phyloP scores from a whole-genome alignment of 768 basidiomycete genomes.

The Lactifluus piperatus region DNA sequence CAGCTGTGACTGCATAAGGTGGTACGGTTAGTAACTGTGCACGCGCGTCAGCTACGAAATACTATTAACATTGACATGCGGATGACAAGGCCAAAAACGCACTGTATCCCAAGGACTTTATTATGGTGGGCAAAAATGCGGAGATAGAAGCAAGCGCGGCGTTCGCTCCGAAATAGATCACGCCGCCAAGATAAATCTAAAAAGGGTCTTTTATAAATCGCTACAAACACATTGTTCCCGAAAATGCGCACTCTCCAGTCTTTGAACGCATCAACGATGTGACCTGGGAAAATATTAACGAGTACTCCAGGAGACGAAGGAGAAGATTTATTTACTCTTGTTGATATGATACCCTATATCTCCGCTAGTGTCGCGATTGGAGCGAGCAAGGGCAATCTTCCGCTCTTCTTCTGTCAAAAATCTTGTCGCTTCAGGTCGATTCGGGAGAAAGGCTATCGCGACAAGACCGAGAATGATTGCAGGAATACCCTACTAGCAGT shows the following conservation, averaged over 20 bases:
- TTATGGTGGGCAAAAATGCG: slow-evolving; percentile 78
- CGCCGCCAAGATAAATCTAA: slow-evolving; percentile 56
- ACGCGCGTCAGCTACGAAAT: slow-evolving; percentile 43
- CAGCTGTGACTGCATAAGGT: slow-evolving; percentile 65
- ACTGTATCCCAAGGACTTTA: slow-evolving; percentile 67
- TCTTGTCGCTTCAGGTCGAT: slow-evolving; percentile 61
- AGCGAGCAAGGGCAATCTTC: slow-evolving; percentile 54
- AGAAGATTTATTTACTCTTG: slow-evolving; percentile 38
- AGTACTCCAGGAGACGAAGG: background rate
- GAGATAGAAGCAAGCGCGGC: slow-evolving; percentile 70
- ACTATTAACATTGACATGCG: slow-evolving; percentile 6
- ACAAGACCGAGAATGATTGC: slow-evolving; percentile 54
- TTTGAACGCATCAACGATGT: slow-evolving; percentile 50
- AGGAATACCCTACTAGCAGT: slow-evolving; percentile 47
- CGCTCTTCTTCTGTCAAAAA: slow-evolving; percentile 46
- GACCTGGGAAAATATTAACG: slow-evolving; percentile 33
- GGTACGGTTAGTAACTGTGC: slow-evolving; percentile 75
- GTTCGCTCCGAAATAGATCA: slow-evolving; percentile 73
- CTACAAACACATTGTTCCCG: background rate
- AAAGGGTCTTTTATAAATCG: background rate
- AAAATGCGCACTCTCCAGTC: slow-evolving; percentile 56
- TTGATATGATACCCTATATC: slow-evolving; percentile 59
- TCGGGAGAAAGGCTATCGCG: slow-evolving; percentile 49
- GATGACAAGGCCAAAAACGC: slow-evolving; percentile 23
- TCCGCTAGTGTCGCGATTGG: slow-evolving; percentile 56